Evolutionary conservation across 2,329 filamentous ascomycete species (phyloP).

Genomic region (Calonectria multiphialidica): DNA sequence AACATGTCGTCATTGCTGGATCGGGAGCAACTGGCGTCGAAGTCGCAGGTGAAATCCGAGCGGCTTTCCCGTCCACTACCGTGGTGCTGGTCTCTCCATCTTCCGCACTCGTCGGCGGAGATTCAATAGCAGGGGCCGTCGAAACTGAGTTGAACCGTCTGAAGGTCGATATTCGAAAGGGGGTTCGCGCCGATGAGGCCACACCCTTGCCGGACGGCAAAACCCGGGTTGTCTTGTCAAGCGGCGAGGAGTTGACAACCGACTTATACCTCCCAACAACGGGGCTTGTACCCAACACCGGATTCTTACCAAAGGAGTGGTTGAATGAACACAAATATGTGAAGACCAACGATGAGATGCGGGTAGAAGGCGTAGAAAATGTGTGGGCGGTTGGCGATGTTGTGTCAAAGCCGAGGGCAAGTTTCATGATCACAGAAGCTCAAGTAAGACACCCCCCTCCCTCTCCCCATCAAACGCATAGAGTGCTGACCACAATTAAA

Average conservation of each 20-base stretch:
- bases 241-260: slow-evolving; percentile 61
- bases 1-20: slow-evolving; percentile 67
- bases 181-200: slow-evolving; percentile 54
- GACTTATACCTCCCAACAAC: slow-evolving; percentile 70
- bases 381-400: slow-evolving; percentile 69
- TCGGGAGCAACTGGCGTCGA: slow-evolving; percentile 69
- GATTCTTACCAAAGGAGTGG: slow-evolving; percentile 60
- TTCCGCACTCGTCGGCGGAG: slow-evolving; percentile 57
- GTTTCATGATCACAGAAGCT: slow-evolving; percentile 71
- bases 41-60: slow-evolving; percentile 65
- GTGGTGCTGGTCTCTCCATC: slow-evolving; percentile 61
- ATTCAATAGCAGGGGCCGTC: slow-evolving; percentile 56
- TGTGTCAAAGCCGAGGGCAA: slow-evolving; percentile 63
- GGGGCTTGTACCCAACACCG: slow-evolving; percentile 67
- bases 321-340: slow-evolving; percentile 60
- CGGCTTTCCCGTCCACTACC: slow-evolving; percentile 62
- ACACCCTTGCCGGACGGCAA: slow-evolving; percentile 54
- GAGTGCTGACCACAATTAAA: slow-evolving; percentile 26
- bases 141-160: slow-evolving; percentile 64
- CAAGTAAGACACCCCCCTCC: slow-evolving; percentile 52
- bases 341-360: slow-evolving; percentile 63
- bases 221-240: slow-evolving; percentile 61
- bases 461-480: not conserved
- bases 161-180: slow-evolving; percentile 60
- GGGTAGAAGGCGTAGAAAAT: slow-evolving; percentile 56